A percentile compares a stretch with the other conserved stretches of the same genome.
Evolutionary conservation across 2,329 filamentous ascomycete genomes (phyloP).

Genomic region (Verticillium nonalfalfae): DNA sequence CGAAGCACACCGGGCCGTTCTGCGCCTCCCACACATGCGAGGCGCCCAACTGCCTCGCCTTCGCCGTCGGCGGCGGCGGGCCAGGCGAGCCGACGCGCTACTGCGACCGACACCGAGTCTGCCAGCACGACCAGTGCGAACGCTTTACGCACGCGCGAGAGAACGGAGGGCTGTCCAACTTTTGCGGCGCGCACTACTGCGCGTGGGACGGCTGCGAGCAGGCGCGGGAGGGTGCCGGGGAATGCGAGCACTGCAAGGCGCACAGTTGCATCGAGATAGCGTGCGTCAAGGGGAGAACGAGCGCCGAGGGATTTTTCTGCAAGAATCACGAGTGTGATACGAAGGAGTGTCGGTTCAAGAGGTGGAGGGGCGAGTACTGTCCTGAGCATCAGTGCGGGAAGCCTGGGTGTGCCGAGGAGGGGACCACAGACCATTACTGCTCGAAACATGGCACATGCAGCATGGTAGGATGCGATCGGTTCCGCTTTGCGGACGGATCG

Average conservation of each 20-base stretch:
- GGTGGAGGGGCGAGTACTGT: slow-evolving; percentile 15
- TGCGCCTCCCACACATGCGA: slow-evolving; percentile 22
- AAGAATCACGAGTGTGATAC: slow-evolving; percentile 18
- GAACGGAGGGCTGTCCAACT: slow-evolving; percentile 15
- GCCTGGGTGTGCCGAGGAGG: slow-evolving; percentile 17
- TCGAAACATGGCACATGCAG: slow-evolving; percentile 12
- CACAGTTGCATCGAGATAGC: slow-evolving; percentile 14
- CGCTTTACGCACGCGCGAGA: slow-evolving; percentile 19
- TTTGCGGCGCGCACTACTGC: slow-evolving; percentile 22
- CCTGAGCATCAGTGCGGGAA: slow-evolving; percentile 18
- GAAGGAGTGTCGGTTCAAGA: slow-evolving; percentile 14
- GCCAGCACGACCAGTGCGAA: slow-evolving; percentile 13
- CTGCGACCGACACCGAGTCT: slow-evolving; percentile 22
- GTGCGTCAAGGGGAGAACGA: slow-evolving; percentile 14
- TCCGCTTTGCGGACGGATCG: slow-evolving; percentile 7
- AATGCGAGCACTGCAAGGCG: slow-evolving; percentile 12
- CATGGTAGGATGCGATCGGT: slow-evolving; percentile 6
- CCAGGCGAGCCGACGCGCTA: slow-evolving; percentile 13
- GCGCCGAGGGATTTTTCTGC: slow-evolving; percentile 7
- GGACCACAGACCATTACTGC: slow-evolving; percentile 14
- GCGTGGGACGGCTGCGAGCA: slow-evolving; percentile 17
- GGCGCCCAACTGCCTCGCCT: slow-evolving; percentile 15
- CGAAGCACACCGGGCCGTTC: slow-evolving; percentile 8
- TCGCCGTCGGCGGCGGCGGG: slow-evolving; percentile 12
- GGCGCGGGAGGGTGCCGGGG: slow-evolving; percentile 11